Percentiles rank a stretch among this genome's conserved stretches.
Evolutionary conservation across 2,329 filamentous ascomycete genomes (phyloP).

Genomic region (Mycocentrospora acerina): DNA sequence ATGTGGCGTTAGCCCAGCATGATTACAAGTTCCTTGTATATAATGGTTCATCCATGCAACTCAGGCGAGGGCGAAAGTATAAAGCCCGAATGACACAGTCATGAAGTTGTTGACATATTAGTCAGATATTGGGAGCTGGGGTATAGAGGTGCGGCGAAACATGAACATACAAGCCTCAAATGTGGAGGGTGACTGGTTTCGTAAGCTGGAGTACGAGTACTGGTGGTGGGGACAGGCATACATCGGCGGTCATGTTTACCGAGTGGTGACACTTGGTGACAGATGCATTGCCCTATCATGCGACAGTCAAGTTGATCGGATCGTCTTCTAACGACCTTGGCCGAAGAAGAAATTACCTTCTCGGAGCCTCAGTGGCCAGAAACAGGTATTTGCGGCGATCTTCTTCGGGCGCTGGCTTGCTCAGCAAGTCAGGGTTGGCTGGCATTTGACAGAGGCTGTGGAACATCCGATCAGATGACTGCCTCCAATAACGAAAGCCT

Average conservation of each 20-base stretch:
- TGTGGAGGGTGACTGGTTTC: not conserved
- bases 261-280: not conserved
- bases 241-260: not conserved
- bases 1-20: too few relatives aligned
- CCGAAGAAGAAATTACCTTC: slow-evolving; percentile 4
- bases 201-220: not conserved
- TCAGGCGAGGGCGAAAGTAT: slow-evolving; percentile 5
- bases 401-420: too few relatives aligned
- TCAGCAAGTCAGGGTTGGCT: slow-evolving; percentile 7
- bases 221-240: slow-evolving; percentile 2
- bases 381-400: slow-evolving; percentile 3
- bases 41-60: slow-evolving; percentile 6
- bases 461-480: slow-evolving; percentile 14
- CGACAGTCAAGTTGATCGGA: slow-evolving; percentile 1
- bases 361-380: slow-evolving; percentile 4
- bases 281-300: not conserved
- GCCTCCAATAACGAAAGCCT: slow-evolving; percentile 3
- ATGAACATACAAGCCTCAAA: not conserved
- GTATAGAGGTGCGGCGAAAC: slow-evolving; percentile 5
- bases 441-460: slow-evolving; percentile 11
- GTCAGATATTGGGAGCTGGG: slow-evolving; percentile 28
- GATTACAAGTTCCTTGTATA: slow-evolving; percentile 3
- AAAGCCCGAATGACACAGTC: slow-evolving; percentile 19
- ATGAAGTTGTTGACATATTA: slow-evolving; percentile 27
- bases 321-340: slow-evolving; percentile 1